These are phyloP conservation scores for Neurospora sp. DNA, from an alignment of 495 filamentous ascomycete species.

Conservation along the genomic window DNA sequence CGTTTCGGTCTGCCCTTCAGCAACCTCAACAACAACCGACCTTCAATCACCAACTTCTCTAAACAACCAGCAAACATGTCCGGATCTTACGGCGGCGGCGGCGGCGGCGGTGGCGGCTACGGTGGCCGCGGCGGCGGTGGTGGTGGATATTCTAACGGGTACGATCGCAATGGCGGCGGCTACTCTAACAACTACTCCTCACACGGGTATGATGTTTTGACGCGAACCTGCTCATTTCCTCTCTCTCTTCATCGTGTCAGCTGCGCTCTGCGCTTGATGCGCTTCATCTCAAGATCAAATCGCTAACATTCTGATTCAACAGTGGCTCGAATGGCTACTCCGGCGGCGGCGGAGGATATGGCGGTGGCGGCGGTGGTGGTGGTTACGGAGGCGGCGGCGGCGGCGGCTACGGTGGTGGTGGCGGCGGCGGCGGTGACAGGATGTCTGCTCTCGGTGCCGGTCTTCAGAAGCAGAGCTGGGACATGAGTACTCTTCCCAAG, in stretches of 20 bases:
- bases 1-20: neutral
- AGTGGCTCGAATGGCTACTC: constrained; percentile 24
- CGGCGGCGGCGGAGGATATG: constrained; percentile 14
- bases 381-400: constrained; percentile 44
- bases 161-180: constrained; percentile 23
- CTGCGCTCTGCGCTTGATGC: constrained; percentile 3
- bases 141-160: constrained; percentile 28
- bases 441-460: constrained; percentile 86
- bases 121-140: constrained; percentile 41
- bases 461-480: constrained; percentile 80
- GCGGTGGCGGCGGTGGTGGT: constrained; percentile 39
- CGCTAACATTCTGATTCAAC: constrained; percentile 16
- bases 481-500: constrained; percentile 72
- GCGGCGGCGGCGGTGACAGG: constrained; percentile 67
- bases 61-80: constrained; percentile 16
- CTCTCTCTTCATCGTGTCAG: constrained; percentile 6
- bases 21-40: neutral
- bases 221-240: constrained; percentile 3
- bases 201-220: constrained; percentile 15
- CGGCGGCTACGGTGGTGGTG: constrained; percentile 44
- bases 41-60: neutral
- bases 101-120: constrained; percentile 53
- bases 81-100: constrained; percentile 27
- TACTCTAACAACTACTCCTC: constrained; percentile 16
- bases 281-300: constrained; percentile 12